These are phyloP conservation scores for Seminavis robusta DNA, from an alignment of 108 stramenopile species.

Conservation along the genomic window DNA sequence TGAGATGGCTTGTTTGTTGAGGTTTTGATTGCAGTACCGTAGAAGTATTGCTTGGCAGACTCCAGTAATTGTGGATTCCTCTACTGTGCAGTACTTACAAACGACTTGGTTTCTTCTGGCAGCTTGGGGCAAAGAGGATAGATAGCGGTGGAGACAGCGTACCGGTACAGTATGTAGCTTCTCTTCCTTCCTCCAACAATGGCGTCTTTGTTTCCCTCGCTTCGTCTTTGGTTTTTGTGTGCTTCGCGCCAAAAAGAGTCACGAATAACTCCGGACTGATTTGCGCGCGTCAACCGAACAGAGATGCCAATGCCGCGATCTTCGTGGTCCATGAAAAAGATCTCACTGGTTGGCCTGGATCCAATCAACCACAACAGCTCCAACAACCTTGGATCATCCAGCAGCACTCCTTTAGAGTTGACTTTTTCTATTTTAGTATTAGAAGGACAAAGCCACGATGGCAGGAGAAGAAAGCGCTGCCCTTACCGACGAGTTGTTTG, in stretches of 20 bases:
- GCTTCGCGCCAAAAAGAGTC: background rate
- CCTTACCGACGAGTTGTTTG: conserved; percentile 10
- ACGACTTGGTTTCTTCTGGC: too few species aligned
- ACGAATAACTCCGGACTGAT: background rate
- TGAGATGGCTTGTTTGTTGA: too few species aligned
- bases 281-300: background rate
- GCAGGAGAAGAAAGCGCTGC: background rate
- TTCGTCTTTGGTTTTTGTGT: conserved; percentile 4
- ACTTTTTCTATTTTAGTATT: background rate
- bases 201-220: conserved; percentile 23
- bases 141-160: too few species aligned
- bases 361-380: background rate
- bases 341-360: background rate
- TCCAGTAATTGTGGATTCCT: too few species aligned
- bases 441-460: background rate
- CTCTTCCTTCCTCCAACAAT: conserved; percentile 53
- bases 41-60: too few species aligned
- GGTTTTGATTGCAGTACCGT: too few species aligned
- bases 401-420: background rate
- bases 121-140: too few species aligned
- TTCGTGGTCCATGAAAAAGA: background rate
- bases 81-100: too few species aligned
- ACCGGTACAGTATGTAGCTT: too few species aligned
- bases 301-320: background rate
- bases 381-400: background rate